Conservation (phyloP, 1,139 yeast genomes). For the Saccharomyces pastorianus region DNA sequence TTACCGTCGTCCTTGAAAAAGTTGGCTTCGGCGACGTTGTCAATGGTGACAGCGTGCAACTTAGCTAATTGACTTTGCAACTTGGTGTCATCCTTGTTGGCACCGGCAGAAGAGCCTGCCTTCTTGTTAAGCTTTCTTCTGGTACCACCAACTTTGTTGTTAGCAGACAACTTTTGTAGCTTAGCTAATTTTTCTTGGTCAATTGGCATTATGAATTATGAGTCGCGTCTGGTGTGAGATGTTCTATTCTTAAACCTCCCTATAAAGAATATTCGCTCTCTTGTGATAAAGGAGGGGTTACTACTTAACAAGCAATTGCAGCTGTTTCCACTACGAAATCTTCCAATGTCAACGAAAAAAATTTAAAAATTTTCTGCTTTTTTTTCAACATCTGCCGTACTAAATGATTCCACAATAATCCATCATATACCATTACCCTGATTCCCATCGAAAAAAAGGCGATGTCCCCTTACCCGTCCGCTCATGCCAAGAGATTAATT, state of each 20-base stretch:
- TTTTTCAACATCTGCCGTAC: neutral
- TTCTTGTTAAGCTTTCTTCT: constrained; percentile 74
- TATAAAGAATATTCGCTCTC: neutral
- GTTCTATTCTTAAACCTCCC: neutral
- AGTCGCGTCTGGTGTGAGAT: neutral
- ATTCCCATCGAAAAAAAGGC: neutral
- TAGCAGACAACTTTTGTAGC: constrained; percentile 62
- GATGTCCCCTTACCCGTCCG: neutral
- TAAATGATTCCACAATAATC: neutral
- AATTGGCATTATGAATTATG: constrained; percentile 51
- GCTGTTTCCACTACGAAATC: neutral
- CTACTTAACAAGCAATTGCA: neutral
- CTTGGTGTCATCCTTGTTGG: constrained; percentile 73
- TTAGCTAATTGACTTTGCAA: constrained; percentile 84
- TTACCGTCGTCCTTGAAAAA: constrained; percentile 95
- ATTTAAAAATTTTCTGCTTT: neutral
- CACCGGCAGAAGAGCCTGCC: constrained; percentile 27
- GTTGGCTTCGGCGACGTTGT: constrained; percentile 92
- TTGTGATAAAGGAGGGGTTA: neutral
- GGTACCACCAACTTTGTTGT: constrained; percentile 80
- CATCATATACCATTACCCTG: neutral
- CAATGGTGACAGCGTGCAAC: constrained; percentile 81
- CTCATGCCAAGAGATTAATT: neutral
- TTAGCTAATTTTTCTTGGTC: constrained; percentile 84
- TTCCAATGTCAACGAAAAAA: neutral